Evolutionary conservation across 2,329 filamentous ascomycete species (phyloP).

Genomic region (Aspergillus neotritici): DNA sequence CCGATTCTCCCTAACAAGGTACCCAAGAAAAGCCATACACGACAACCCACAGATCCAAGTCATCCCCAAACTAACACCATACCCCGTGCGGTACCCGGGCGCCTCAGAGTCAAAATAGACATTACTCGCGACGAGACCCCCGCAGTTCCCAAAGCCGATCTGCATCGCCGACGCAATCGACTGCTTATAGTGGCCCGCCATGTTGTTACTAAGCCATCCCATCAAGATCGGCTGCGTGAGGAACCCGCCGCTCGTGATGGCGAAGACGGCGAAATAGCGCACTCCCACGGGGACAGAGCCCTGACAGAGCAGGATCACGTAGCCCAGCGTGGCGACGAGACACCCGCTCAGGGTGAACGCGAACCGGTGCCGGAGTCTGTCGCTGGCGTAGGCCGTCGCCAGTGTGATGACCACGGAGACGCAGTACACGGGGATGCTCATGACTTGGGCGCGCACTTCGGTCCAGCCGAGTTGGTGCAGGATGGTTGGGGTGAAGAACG

Average conservation of each 20-base stretch:
- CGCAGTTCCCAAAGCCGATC: constrained; percentile 36
- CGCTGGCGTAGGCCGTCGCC: constrained; percentile 45
- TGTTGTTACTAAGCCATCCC: constrained; percentile 54
- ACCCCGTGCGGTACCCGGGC: constrained; percentile 24
- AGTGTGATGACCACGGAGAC: constrained; percentile 58
- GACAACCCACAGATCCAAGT: constrained; percentile 32
- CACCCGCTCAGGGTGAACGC: constrained; percentile 50
- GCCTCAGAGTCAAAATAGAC: constrained; percentile 27
- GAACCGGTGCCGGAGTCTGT: constrained; percentile 49
- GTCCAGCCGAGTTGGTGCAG: constrained; percentile 51
- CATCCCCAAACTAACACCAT: constrained; percentile 25
- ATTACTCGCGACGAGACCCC: constrained; percentile 33
- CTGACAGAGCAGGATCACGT: constrained; percentile 51
- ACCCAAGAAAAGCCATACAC: constrained; percentile 27
- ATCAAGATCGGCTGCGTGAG: constrained; percentile 52
- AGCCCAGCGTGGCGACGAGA: constrained; percentile 49
- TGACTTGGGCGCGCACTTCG: constrained; percentile 46
- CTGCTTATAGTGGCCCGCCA: constrained; percentile 55
- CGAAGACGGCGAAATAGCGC: constrained; percentile 52
- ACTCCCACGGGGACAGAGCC: constrained; percentile 43
- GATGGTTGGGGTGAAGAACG: constrained; percentile 41
- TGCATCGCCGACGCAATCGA: constrained; percentile 49
- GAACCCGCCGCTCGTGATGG: constrained; percentile 51
- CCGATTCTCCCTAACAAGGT: constrained; percentile 34
- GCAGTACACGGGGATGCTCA: constrained; percentile 53